Conservation (phyloP, 495 filamentous ascomycete species). For the Talaromyces borbonicus region DNA sequence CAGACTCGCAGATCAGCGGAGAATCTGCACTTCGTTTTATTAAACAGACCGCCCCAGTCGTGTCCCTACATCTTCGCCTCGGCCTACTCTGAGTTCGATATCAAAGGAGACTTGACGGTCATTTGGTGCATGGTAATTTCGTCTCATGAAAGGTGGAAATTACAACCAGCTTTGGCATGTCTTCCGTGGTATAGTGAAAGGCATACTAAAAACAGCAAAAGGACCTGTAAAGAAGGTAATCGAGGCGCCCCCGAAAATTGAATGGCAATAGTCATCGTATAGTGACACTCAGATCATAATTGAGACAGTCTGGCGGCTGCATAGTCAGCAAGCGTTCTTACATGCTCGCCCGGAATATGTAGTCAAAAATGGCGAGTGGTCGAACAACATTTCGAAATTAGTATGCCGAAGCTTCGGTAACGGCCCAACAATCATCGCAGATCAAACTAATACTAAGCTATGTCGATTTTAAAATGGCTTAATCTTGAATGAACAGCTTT, state of each 20-base stretch:
- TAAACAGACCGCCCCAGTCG: no score
- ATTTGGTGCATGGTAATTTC: background rate
- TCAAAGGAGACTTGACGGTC: background rate
- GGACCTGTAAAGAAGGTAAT: background rate
- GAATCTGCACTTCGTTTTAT: no score
- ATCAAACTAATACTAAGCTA: no score
- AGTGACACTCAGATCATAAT: background rate
- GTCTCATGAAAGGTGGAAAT: no score
- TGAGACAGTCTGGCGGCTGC: background rate
- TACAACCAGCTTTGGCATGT: background rate
- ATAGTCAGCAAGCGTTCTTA: background rate
- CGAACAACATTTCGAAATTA: background rate
- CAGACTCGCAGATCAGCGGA: no score
- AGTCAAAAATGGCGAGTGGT: background rate
- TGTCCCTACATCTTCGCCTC: background rate
- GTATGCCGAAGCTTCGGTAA: background rate
- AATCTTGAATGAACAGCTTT: no score
- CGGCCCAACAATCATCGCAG: background rate
- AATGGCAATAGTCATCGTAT: background rate
- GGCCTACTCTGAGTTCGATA: no score
- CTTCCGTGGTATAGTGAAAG: background rate
- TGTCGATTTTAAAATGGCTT: no score
- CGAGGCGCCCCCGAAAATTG: background rate
- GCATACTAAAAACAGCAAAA: background rate
- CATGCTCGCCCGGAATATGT: background rate